phyloP scores from a whole-genome alignment of 192 early-diverging fungal species.

The Anaeromyces robustus region DNA sequence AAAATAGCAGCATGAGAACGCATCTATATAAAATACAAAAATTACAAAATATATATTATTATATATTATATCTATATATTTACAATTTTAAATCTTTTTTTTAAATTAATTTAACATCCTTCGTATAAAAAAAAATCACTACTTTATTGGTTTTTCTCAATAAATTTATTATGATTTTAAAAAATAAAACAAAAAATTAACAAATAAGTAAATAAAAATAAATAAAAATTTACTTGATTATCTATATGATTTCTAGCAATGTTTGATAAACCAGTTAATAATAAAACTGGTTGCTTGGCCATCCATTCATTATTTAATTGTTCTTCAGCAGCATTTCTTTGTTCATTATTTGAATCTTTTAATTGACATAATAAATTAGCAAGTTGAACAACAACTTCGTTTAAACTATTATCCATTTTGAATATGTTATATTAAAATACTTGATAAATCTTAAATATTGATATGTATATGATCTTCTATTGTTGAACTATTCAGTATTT shows the following conservation, averaged over 20 bases:
- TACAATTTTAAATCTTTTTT: too few species aligned
- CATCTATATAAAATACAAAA: too few species aligned
- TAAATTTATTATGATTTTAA: too few species aligned
- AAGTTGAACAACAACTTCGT: slow-evolving; percentile 8
- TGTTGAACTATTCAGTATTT: too few species aligned
- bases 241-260: slow-evolving; percentile 30
- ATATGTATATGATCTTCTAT: too few species aligned
- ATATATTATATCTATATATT: too few species aligned
- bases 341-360: slow-evolving; percentile 36
- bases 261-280: slow-evolving; percentile 40
- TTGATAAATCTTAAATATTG: too few species aligned
- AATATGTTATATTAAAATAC: neutral
- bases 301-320: slow-evolving; percentile 43
- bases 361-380: slow-evolving; percentile 17
- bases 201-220: neutral
- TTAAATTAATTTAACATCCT: too few species aligned
- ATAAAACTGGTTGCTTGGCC: slow-evolving; percentile 33
- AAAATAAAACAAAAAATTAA: too few species aligned
- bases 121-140: too few species aligned
- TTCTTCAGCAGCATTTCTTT: slow-evolving; percentile 43
- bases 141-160: too few species aligned
- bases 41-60: too few species aligned
- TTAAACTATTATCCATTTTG: neutral
- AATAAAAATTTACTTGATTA: neutral
- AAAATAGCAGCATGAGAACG: slow-evolving; percentile 53